phyloP scores from a whole-genome alignment of 441 rosid species.

The Gossypium aridum region DNA sequence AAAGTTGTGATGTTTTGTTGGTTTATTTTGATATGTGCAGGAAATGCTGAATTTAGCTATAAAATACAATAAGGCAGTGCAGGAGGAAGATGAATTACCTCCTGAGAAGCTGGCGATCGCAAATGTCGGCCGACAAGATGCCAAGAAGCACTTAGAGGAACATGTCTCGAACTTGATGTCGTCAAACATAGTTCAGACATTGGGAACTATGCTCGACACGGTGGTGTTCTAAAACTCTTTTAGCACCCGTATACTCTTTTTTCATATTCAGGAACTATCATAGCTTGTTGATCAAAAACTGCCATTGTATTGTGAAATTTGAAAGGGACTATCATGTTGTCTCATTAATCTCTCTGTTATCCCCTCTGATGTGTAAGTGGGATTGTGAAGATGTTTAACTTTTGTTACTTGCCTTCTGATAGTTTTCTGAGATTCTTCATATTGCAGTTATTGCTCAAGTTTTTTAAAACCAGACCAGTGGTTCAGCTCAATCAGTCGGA shows the following conservation, averaged over 20 bases:
- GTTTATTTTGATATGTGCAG: conserved; percentile 32
- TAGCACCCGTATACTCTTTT: background rate
- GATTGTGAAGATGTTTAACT: too few species aligned
- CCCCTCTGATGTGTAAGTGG: background rate
- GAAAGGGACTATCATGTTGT: background rate
- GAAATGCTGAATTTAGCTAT: conserved; percentile 81
- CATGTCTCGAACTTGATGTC: conserved; percentile 95
- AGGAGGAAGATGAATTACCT: conserved; percentile 90
- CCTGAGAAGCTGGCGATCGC: conserved; percentile 91
- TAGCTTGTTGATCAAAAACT: background rate
- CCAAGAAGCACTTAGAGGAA: conserved; percentile 94
- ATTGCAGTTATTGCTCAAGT: background rate
- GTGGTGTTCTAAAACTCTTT: conserved; percentile 54
- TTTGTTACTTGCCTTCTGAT: background rate
- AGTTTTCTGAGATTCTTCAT: background rate
- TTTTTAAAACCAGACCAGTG: too few species aligned
- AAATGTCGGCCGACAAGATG: conserved; percentile 97
- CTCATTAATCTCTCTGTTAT: background rate
- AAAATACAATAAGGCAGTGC: conserved; percentile 93
- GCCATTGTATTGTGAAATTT: background rate
- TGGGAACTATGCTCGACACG: conserved; percentile 97
- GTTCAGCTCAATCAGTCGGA: too few species aligned
- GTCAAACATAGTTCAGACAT: conserved; percentile 85
- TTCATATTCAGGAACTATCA: background rate
- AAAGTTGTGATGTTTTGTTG: background rate